Base-by-base conservation (phyloP, 768 basidiomycete genomes). In the Rhizopogon vesiculosus region DNA sequence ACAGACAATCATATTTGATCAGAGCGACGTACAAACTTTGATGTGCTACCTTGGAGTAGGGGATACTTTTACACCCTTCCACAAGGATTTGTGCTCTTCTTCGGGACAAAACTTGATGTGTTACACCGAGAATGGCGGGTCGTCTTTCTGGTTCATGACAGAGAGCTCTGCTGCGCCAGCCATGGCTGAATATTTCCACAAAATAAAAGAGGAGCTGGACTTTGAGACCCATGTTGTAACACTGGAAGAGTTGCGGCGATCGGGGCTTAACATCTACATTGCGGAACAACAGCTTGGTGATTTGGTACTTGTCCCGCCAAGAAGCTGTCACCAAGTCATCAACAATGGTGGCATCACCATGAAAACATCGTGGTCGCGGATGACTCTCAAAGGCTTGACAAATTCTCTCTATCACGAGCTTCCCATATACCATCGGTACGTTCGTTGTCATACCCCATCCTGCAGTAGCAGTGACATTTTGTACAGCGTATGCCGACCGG, bases 71-170 rank as follows among this genome's bases (percentile, higher is more conserved):
- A 93, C 91, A 0, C 86, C 91, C 1, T 87, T 82, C 55, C 91
- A 93, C 65, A 93, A 92, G 65, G 91, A 93, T 69, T 77, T 86
- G 0, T 93, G 91, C 62, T 89, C 82, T 1, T 91, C 89, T 3
- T 86, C 87, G 6, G 91, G 91, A 9, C 91, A 93, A 53, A 93
- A 93, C 64, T 72, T 93, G 19, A 93, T 93, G 91, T 86, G 86
- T 62, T 87, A 87, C 65, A 82, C 91, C 0, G 87, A 90, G 64
- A 71, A 83, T 22, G 77, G 70, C 41, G 89, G 86, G 0, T 86
- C 85, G 1, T 85, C 90, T 1, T 89, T 84, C 64, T 93, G 91
- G 91, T 92, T 93, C 69, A 90, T 93, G 87, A 91, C 91, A 2
- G 73, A 78, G 56, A 76, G 82, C 28, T 75, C 80, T 0, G 79